Evolutionary conservation across 352 stramenopile species (phyloP), one percentile per base, ranked within the genome.

Genomic region (Detonula confervacea): DNA sequence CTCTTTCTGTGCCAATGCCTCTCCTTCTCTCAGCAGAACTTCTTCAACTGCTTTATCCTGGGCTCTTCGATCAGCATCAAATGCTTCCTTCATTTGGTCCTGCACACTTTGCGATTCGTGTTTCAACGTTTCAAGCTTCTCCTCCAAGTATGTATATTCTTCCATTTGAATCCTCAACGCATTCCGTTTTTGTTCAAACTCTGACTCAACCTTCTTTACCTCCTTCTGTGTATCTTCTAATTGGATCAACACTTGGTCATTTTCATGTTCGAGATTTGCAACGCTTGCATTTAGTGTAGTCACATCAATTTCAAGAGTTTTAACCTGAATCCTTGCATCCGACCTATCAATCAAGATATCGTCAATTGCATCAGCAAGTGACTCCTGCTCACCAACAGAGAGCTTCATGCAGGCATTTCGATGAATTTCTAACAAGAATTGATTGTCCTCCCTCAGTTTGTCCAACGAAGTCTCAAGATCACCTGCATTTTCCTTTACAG

Each of bases 331-430:
- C 8, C 52, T 67, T 25, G 52, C 24, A 44, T 77, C 54, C 29
- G 71, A 77, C 61, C 44, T 27, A 51, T 77, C 78, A 42, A 86
- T 57, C 16, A 71, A 37, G 6, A 78, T 54, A 29, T 81, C 61
- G 7, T 86, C 78, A 49, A 86, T 73, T 59, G 59, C 64, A 30
- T 86, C 72, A 8, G 75, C 2, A 16, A 77, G 35, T 25, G 16
- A 35, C n/a, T 64, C 65, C 24, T 81, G 72, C 18, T 81, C 63
- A 14, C 18, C 33, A 9, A 71, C 62, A 29, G 24, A 52, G 18
- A 86, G 60, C 55, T 78, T 81, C 60, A 27, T 24, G 37, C 78
- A 76, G 4, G 51, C 56, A 66, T 14, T 29, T 9, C 62, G 39
- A 6, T 79, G 27, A 9, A 66, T 75, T 37, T 51, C 42, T 9